These are phyloP conservation scores for Schizosaccharomyces japonicus DNA, from an alignment of 805 yeast species.

Conservation along the genomic window DNA sequence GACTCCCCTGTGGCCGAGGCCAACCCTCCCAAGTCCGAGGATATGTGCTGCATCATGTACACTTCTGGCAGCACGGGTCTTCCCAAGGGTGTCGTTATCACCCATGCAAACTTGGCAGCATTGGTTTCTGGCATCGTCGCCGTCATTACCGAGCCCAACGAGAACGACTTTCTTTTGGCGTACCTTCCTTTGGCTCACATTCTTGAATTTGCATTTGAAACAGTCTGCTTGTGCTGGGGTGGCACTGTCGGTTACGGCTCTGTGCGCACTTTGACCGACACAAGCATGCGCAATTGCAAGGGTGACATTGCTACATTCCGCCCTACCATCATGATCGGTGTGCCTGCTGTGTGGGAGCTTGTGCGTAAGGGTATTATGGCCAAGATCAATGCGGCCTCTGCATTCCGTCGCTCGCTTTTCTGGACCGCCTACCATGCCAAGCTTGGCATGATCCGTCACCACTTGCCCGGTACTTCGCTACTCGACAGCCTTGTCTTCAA, in stretches of 20 bases:
- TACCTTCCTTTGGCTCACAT: constrained; percentile 93
- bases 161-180: constrained; percentile 55
- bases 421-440: constrained; percentile 75
- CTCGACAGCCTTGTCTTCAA: constrained; percentile 72
- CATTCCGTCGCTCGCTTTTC: constrained; percentile 50
- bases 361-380: constrained; percentile 74
- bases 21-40: constrained; percentile 35
- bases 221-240: constrained; percentile 70
- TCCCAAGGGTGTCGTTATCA: constrained; percentile 61
- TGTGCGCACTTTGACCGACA: constrained; percentile 72
- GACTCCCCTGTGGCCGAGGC: constrained; percentile 32
- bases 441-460: constrained; percentile 32
- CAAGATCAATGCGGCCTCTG: constrained; percentile 47
- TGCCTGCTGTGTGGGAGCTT: constrained; percentile 96
- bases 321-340: constrained; percentile 93
- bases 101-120: constrained; percentile 46
- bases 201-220: constrained; percentile 74
- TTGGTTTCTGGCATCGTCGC: constrained; percentile 67
- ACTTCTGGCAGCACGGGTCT: constrained; percentile 72
- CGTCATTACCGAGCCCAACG: constrained; percentile 15
- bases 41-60: constrained; percentile 57
- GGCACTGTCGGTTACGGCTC: constrained; percentile 69
- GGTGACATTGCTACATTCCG: constrained; percentile 72
- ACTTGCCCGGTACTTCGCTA: constrained; percentile 47
- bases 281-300: constrained; percentile 57